phyloP scores from a whole-genome alignment of 768 basidiomycete genomes.

The Suillus luteus region DNA sequence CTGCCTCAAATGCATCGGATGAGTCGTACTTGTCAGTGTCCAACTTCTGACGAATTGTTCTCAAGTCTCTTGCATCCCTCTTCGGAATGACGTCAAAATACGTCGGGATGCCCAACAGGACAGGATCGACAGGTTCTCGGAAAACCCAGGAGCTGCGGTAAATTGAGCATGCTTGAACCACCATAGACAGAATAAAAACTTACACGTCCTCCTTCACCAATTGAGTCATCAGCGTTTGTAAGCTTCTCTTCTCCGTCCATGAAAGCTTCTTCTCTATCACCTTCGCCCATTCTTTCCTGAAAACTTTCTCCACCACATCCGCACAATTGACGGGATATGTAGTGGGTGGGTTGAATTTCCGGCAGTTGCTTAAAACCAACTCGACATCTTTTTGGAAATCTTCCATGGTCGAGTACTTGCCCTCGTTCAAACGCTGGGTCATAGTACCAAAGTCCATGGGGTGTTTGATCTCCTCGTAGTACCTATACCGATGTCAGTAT shows the following conservation, averaged over 20 bases:
- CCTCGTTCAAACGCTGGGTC: constrained; percentile 60
- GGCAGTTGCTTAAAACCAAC: constrained; percentile 86
- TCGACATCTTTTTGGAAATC: constrained; percentile 79
- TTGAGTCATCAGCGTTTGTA: constrained; percentile 69
- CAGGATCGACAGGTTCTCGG: constrained; percentile 87
- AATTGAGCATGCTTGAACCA: constrained; percentile 6
- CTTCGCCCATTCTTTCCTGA: constrained; percentile 88
- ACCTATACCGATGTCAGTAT: constrained; percentile 47
- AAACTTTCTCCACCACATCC: constrained; percentile 69
- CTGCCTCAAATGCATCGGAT: constrained; percentile 77
- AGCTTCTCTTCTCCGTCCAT: constrained; percentile 76
- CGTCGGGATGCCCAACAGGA: constrained; percentile 76
- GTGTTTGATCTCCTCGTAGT: constrained; percentile 85
- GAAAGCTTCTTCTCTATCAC: constrained; percentile 70
- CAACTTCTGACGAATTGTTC: constrained; percentile 78
- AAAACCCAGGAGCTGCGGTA: constrained; percentile 68
- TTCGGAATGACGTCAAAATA: constrained; percentile 86
- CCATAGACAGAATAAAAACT: constrained; percentile 26
- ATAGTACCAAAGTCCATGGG: constrained; percentile 97
- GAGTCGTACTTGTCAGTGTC: constrained; percentile 82
- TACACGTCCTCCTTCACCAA: constrained; percentile 70
- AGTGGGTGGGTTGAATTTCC: constrained; percentile 85
- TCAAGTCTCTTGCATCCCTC: constrained; percentile 86
- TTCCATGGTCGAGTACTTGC: constrained; percentile 78
- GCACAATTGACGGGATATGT: constrained; percentile 76